Evolutionary conservation across 805 yeast genomes (phyloP).

Genomic region (Millerozyma miso): DNA sequence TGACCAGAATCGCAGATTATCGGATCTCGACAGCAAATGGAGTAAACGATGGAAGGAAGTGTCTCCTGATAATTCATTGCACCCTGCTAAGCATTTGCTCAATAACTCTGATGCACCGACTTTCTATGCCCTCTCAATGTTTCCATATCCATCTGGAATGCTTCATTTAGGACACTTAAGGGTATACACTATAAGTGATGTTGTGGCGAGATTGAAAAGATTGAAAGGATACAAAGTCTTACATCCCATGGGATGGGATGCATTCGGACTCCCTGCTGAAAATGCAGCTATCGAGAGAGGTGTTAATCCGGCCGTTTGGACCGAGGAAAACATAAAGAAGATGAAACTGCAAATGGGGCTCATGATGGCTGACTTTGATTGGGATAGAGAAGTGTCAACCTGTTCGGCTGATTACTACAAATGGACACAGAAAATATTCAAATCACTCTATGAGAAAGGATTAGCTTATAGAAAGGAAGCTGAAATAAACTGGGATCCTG

Average conservation of each 20-base stretch:
- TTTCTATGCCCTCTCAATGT: slow-evolving; percentile 77
- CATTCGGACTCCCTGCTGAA: slow-evolving; percentile 97
- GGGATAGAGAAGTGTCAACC: slow-evolving; percentile 88
- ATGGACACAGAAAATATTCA: slow-evolving; percentile 87
- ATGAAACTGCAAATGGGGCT: slow-evolving; percentile 80
- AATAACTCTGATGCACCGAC: slow-evolving; percentile 8
- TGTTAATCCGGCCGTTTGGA: slow-evolving; percentile 80
- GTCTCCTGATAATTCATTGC: slow-evolving; percentile 29
- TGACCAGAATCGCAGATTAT: slow-evolving; percentile 6
- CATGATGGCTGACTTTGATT: slow-evolving; percentile 86
- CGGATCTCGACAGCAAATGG: slow-evolving; percentile 53
- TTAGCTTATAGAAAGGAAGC: slow-evolving; percentile 84
- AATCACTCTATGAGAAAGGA: slow-evolving; percentile 67
- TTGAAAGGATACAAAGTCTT: slow-evolving; percentile 73
- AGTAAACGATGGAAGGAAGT: slow-evolving; percentile 39
- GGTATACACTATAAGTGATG: slow-evolving; percentile 89
- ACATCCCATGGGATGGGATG: slow-evolving; percentile 99
- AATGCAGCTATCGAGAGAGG: slow-evolving; percentile 92
- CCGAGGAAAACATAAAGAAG: slow-evolving; percentile 67
- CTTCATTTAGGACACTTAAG: slow-evolving; percentile 93
- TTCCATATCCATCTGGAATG: slow-evolving; percentile 94
- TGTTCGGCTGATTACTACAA: slow-evolving; percentile 84
- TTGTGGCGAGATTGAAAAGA: slow-evolving; percentile 70
- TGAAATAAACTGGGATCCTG: slow-evolving; percentile 96
- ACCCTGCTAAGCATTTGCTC: slow-evolving; percentile 27